Conservation (phyloP, 257 asterid genomes). For the Jacaranda mimosifolia region DNA sequence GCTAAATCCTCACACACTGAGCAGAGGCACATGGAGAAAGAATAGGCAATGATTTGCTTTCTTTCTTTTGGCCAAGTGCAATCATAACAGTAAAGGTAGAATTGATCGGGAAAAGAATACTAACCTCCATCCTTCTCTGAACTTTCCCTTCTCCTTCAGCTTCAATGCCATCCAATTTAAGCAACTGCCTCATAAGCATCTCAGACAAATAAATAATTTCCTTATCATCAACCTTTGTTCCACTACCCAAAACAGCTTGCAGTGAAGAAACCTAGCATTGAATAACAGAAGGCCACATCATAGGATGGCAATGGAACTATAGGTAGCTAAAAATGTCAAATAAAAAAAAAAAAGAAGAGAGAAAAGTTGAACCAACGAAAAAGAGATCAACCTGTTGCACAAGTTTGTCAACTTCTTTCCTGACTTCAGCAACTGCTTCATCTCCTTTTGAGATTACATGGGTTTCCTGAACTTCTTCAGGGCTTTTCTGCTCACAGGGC, state of each 20-base stretch:
- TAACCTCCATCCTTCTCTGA: constrained; percentile 81
- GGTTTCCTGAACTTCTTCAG: constrained; percentile 50
- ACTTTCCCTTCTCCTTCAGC: constrained; percentile 92
- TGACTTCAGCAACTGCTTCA: constrained; percentile 69
- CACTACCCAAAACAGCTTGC: constrained; percentile 62
- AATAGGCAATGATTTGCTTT: background rate
- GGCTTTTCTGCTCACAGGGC: constrained; percentile 32
- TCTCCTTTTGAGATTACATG: constrained; percentile 60
- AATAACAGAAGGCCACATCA: constrained; percentile 11
- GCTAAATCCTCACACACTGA: no score
- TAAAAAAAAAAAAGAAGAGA: background rate
- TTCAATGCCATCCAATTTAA: constrained; percentile 85
- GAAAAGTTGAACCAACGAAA: background rate
- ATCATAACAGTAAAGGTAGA: background rate
- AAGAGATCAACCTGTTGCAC: constrained; percentile 60
- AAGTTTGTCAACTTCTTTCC: constrained; percentile 78
- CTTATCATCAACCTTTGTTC: constrained; percentile 67
- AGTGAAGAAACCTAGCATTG: constrained; percentile 63
- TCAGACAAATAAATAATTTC: constrained; percentile 69
- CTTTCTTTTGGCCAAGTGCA: background rate
- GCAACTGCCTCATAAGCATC: constrained; percentile 93
- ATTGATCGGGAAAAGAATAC: constrained; percentile 33
- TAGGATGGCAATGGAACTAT: background rate
- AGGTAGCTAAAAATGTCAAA: background rate
- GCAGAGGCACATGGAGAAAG: background rate